Evolutionary conservation across 192 early-diverging fungal genomes (phyloP), one percentile per base, ranked within the genome.

Genomic region (Martensiomyces pterosporus): DNA sequence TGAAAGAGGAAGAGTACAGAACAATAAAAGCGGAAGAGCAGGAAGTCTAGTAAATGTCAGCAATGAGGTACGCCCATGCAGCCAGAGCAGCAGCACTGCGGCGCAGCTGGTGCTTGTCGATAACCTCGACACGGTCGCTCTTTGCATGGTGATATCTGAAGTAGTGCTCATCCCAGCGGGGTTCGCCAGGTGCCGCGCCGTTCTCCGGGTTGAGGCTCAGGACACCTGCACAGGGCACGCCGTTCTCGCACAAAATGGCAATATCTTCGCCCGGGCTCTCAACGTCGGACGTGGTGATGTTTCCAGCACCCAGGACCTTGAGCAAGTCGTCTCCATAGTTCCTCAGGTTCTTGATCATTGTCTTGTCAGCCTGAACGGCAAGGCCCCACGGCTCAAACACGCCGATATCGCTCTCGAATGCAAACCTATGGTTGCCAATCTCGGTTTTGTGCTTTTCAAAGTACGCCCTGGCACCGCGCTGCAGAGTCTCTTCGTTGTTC

Each of bases 361-460:
- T 38, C n/a, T 57, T 39, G 16, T 72, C 49, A 4, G 68, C 59
- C 3, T 60, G 63, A 18, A 80, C 74, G 2, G 43, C 40, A 50
- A 83, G 67, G 4, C 81, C 81, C 65, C 77, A 80, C 14, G 81
- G 81, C 23, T 79, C 76, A 61, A 83, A 79, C 22, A 83, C 79
- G 29, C 81, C 81, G 37, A 59, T 76, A 32, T 83, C 81, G 49
- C 77, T 77, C 42, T 83, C 81, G 19, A 83, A 58, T 3, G 81
- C 81, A 64, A 81, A 76, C 25, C n/a, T 25, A 35, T 75, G 72
- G 13, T 52, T 17, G 13, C 19, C 17, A 18, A 75, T 63, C 44
- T 75, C 55, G 27, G 37, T 27, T 15, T 55, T 48, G 49, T 80
- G 78, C 37, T 60, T 55, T 17, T 52, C 66, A 24, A 64, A 56